Evolutionary conservation across 352 stramenopile genomes (phyloP), one percentile per base, ranked within the genome.

Genomic region (Phytophthora cajani): DNA sequence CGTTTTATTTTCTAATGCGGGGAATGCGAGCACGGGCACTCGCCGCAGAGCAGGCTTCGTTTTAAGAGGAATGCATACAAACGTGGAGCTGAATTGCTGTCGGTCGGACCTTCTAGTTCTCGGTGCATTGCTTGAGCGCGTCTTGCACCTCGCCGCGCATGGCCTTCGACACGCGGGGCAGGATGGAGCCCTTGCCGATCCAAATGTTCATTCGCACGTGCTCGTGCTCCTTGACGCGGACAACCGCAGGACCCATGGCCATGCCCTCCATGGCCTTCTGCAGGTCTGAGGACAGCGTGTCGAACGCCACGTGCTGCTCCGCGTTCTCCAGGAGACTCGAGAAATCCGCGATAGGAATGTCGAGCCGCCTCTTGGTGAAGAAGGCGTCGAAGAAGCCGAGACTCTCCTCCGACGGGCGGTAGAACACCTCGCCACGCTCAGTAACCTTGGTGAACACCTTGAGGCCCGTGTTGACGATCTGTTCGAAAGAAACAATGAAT

Each of bases 391-490:
- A 85, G 54, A 97, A 86, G 5, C 79, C 81, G 14, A 98, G 77
- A 27, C 84, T 91, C 51, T 98, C 93, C 59, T 97, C 89, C 0
- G 86, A 94, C 1, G 93, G 80, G 2, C 93, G 91, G 67, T 97
- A 98, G 61, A 87, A 92, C 11, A 83, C 84, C 54, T 93, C 80
- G 3, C 82, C 81, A 19, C 75, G 67, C 30, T 92, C 82, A 2
- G 77, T 88, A 33, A 88, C 72, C 55, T 96, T 97, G 14, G 88
- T 87, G 60, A 98, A 97, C 4, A 96, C 85, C 64, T 95, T 94
- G 58, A 98, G 86, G 5, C 93, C 93, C 50, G 91, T 97, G 71
- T 98, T 96, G n/a, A 98, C 87, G 64, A 98, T 92, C 84, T 97
- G 63, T 67, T 62, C 23, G 51, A 7, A 30, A 25, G 38, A 52